Percentiles rank a stretch among this genome's conserved stretches.
Evolutionary conservation across 2,329 filamentous ascomycete species (phyloP).

Genomic region (Didymella segeticola): DNA sequence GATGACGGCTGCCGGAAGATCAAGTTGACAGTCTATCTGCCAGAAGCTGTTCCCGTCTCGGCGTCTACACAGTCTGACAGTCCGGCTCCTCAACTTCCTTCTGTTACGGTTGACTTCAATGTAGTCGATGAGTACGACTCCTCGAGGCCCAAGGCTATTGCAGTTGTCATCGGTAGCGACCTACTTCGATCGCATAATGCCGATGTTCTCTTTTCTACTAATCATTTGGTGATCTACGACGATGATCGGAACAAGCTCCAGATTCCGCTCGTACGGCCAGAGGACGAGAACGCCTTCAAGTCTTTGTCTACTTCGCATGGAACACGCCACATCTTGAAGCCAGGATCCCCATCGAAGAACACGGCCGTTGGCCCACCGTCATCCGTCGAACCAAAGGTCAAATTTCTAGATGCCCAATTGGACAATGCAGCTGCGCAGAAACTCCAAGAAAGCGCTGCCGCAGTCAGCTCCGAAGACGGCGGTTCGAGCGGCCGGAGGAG

Average conservation of each 20-base stretch:
- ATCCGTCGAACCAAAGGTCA: constrained; percentile 6
- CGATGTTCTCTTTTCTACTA: constrained; percentile 90
- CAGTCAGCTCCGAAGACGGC: constrained; percentile 38
- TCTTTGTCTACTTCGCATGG: constrained; percentile 69
- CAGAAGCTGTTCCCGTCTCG: constrained; percentile 84
- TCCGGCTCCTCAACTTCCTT: constrained; percentile 79
- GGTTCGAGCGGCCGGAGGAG: constrained; percentile 37
- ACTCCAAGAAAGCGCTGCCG: constrained; percentile 20
- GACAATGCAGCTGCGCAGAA: constrained; percentile 22
- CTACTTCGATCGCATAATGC: constrained; percentile 84
- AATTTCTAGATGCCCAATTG: constrained; percentile 4
- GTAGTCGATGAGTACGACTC: constrained; percentile 66
- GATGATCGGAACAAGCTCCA: constrained; percentile 86
- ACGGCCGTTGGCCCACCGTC: not conserved
- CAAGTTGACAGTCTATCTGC: constrained; percentile 83
- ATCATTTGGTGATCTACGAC: constrained; percentile 85
- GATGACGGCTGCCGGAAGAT: constrained; percentile 72
- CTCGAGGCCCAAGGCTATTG: constrained; percentile 68
- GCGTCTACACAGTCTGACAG: constrained; percentile 71
- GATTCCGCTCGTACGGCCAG: constrained; percentile 89
- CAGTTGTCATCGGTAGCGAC: constrained; percentile 90
- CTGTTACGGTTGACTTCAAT: constrained; percentile 79
- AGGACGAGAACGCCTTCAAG: constrained; percentile 83
- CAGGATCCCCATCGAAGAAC: not conserved
- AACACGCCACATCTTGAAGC: not conserved